phyloP scores from a whole-genome alignment of 495 filamentous ascomycete species.

The Astrocystis sublimbata region DNA sequence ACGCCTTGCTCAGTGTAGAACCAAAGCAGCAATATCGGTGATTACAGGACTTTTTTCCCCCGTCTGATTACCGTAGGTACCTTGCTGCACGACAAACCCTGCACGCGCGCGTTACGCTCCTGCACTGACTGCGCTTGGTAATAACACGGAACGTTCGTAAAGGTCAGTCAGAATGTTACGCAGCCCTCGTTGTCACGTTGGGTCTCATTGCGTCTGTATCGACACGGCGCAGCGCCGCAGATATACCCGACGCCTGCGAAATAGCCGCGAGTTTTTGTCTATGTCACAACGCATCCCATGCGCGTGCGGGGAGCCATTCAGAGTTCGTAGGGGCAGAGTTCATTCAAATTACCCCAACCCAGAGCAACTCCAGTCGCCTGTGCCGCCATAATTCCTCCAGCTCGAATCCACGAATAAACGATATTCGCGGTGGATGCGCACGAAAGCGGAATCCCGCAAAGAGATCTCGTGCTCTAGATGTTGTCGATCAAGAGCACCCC shows the following conservation, averaged over 20 bases:
- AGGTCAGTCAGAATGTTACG: background rate
- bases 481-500: background rate
- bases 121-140: too few species aligned
- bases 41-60: too few species aligned
- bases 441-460: background rate
- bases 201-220: constrained; percentile 20
- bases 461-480: background rate
- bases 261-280: background rate
- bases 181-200: background rate
- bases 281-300: background rate
- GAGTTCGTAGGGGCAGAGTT: background rate
- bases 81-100: background rate
- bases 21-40: too few species aligned
- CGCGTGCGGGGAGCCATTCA: background rate
- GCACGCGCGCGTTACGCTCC: constrained; percentile 9
- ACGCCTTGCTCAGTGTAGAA: too few species aligned
- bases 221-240: constrained; percentile 12
- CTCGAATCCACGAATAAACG: background rate
- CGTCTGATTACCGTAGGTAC: background rate
- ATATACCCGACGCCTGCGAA: constrained; percentile 1
- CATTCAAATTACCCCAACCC: constrained; percentile 18
- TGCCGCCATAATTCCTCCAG: background rate
- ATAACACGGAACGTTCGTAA: too few species aligned
- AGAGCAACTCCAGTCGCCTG: constrained; percentile 6
- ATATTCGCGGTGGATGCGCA: too few species aligned